Evolutionary conservation across 2,329 filamentous ascomycete species (phyloP), one percentile per base, ranked within the genome.

Genomic region (Pseudocercospora pini-densiflorae): DNA sequence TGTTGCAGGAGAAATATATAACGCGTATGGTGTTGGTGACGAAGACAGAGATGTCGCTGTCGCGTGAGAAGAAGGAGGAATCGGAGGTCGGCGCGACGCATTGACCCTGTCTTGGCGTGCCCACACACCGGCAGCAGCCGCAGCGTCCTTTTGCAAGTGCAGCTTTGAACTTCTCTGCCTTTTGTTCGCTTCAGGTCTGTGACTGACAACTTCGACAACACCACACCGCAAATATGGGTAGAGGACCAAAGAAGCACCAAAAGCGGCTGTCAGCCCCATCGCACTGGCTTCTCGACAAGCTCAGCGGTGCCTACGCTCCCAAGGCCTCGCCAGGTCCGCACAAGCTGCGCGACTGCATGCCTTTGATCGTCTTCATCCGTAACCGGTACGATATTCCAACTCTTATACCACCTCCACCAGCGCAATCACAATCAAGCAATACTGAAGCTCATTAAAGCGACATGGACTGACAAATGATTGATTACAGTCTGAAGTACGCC

Each of bases 241-340:
- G 87, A 81, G 88, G 88, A 87, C 87, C 76, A 68, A 75, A 76
- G 73, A 76, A 76, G 92, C 95, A 99, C 87, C 94, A 98, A 87
- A 98, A 99, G 94, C 94, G 95, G 89, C 89, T 98, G 83, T 95
- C 92, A 86, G 95, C 95, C 83, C 95, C 95, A 82, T 96, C 92
- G 84, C 95, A 98, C 91, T 99, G 95, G 95, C 92, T 99, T 83
- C 89, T 99, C 84, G 95, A 99, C 92, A 99, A 99, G 87, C 89
- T 99, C 82, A 97, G 93, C 84, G 95, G 95, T 79, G 81, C 82
- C 76, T 85, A 89, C 81, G 88, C 88, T 72, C 87, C 87, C 77
- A 87, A 88, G 82, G 86, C 88, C 74, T 90, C 88, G 69, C 85
- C 88, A 74, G 95, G 95, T 92, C 95, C 95, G 85, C 94, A 98